These are phyloP conservation scores for Wallacemonas sp. DNA, from an alignment of 208 protist genomes.

Conservation along the genomic window DNA sequence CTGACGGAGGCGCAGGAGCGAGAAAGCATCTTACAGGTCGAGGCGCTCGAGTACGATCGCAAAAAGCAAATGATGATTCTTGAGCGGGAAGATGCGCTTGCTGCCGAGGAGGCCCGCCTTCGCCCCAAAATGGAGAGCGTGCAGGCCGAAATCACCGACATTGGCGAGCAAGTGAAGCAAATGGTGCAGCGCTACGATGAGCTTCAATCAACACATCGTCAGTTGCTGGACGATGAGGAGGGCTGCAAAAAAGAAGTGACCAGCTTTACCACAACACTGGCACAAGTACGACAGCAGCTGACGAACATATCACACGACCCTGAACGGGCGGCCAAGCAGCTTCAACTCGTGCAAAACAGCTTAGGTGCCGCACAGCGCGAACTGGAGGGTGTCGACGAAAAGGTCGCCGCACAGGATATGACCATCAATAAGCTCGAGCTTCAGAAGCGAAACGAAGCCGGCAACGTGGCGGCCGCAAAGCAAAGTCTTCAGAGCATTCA, in stretches of 20 bases:
- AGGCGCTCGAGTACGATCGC: constrained; percentile 90
- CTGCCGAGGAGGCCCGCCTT: constrained; percentile 86
- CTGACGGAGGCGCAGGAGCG: constrained; percentile 79
- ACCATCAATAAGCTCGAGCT: constrained; percentile 76
- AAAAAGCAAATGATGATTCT: constrained; percentile 85
- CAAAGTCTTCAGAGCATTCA: constrained; percentile 65
- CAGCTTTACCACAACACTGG: constrained; percentile 53
- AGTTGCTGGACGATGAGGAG: constrained; percentile 55
- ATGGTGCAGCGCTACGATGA: constrained; percentile 44
- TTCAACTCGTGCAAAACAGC: constrained; percentile 69
- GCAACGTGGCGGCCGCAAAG: constrained; percentile 63
- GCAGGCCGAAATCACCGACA: constrained; percentile 66
- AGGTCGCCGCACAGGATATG: constrained; percentile 54
- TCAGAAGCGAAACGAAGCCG: constrained; percentile 67
- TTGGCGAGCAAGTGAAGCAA: constrained; percentile 79
- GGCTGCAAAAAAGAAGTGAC: constrained; percentile 50
- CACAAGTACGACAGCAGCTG: constrained; percentile 69
- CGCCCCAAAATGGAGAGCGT: constrained; percentile 80
- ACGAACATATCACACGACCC: constrained; percentile 82
- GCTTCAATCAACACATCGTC: constrained; percentile 39
- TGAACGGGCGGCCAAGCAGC: constrained; percentile 77
- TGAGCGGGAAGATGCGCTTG: constrained; percentile 87
- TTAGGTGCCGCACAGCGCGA: constrained; percentile 67
- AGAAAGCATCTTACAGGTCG: constrained; percentile 90
- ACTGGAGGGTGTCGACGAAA: constrained; percentile 60